These are phyloP conservation scores for Mortierella antarctica DNA, from an alignment of 192 early-diverging fungal genomes.

Conservation along the genomic window DNA sequence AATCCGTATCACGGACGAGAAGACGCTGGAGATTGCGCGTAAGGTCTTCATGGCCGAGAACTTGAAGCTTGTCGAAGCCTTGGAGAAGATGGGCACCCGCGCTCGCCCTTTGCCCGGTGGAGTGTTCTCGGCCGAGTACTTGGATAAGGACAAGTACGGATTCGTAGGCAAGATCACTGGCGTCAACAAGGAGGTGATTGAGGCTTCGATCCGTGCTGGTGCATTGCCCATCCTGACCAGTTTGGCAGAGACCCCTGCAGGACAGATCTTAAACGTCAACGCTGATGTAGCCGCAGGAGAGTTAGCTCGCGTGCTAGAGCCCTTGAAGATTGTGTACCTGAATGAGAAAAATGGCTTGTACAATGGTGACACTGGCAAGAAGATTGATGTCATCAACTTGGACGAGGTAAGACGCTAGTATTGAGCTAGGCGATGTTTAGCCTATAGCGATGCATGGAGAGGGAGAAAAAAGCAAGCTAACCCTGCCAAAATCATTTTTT, in stretches of 20 bases:
- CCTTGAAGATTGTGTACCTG: slow-evolving; percentile 96
- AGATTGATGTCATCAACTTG: slow-evolving; percentile 96
- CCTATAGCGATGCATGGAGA: not conserved
- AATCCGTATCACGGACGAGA: slow-evolving; percentile 95
- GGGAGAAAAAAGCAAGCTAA: not conserved
- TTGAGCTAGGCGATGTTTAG: not conserved
- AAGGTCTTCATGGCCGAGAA: slow-evolving; percentile 96
- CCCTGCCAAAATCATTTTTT: not conserved
- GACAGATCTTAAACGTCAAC: slow-evolving; percentile 99
- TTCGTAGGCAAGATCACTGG: slow-evolving; percentile 91
- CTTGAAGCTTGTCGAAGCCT: slow-evolving; percentile 95
- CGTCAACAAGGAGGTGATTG: slow-evolving; percentile 94
- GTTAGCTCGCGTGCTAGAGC: slow-evolving; percentile 94
- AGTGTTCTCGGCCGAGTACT: slow-evolving; percentile 96
- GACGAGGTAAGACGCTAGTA: slow-evolving; percentile 81
- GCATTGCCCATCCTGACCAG: slow-evolving; percentile 96
- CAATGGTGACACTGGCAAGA: slow-evolving; percentile 93
- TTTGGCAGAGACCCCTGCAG: slow-evolving; percentile 93
- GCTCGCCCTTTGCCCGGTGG: slow-evolving; percentile 97
- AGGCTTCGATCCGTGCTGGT: slow-evolving; percentile 93
- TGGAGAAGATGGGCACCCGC: slow-evolving; percentile 94
- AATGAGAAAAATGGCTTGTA: slow-evolving; percentile 99
- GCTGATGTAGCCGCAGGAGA: slow-evolving; percentile 99
- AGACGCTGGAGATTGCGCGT: slow-evolving; percentile 94
- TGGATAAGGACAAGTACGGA: slow-evolving; percentile 96